Evolutionary conservation across 192 early-diverging fungal species (phyloP), one percentile per base, ranked within the genome.

Genomic region (Podila epigama): DNA sequence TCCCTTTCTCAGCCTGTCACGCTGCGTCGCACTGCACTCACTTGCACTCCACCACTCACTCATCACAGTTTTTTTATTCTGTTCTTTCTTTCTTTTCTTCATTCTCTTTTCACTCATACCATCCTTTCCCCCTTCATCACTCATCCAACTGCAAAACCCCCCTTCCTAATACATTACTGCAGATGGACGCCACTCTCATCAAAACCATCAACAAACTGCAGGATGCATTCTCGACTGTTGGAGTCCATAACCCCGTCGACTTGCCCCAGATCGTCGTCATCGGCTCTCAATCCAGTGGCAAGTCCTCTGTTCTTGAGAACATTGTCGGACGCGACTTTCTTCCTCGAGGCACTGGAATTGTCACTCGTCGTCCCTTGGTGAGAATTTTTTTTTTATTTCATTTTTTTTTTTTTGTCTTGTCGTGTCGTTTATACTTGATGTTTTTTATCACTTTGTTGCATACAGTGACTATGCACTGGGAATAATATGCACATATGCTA

Each of bases 281-380:
- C 80, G 93, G 93, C 52, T 92, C 91, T 50, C 93, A 94, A 80
- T 90, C 89, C 63, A 90, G 87, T 82, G 98, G 98, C 35, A 99
- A 99, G 83, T 93, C 91, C 70, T 98, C 96, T 15, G 98, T 99
- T 29, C 89, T 99, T 34, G 98, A 99, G 65, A 99, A 99, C 81
- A 96, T 99, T 89, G 98, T 99, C 32, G 98, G 98, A 28, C 85
- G 95, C 61, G 98, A 99, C 86, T 99, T 99, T 85, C 79, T 99
- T 62, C 98, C 98, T 52, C 88, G 98, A 70, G 97, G 98, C 35
- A 92, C 91, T 16, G 96, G 96, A 28, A 99, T 99, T 71, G 98
- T 99, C 48, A 99, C 98, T 41, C 91, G 98, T 58, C 90, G 98
- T 34, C 98, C 98, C 35, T 87, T 99, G 68, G 91, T 91, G 88